A percentile compares a stretch with the other conserved stretches of the same genome.
These are phyloP conservation scores for Claviceps digitariae DNA, from an alignment of 2,329 filamentous ascomycete genomes.

Conservation along the genomic window DNA sequence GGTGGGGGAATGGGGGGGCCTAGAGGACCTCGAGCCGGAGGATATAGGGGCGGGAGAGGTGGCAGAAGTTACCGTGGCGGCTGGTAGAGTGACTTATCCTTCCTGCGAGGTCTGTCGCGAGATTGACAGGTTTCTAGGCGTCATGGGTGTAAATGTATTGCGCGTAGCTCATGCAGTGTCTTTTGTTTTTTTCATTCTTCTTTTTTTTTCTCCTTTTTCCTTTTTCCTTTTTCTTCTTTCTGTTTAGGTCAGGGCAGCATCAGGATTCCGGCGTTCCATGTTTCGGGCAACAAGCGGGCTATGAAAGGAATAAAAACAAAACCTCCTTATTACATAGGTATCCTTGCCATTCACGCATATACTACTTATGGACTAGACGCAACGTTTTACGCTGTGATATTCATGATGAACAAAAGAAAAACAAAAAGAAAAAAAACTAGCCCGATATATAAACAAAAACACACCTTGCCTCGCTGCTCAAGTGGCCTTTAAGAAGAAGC, in stretches of 20 bases:
- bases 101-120: not conserved
- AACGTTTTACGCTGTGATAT: not conserved
- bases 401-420: not conserved
- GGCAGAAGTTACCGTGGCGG: constrained; percentile 36
- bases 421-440: not conserved
- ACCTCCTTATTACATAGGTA: not conserved
- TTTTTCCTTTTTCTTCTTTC: not conserved
- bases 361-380: not conserved
- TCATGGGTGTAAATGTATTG: not conserved
- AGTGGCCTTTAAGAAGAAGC: not conserved
- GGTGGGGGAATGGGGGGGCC: constrained; percentile 26
- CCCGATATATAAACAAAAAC: not conserved
- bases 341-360: not conserved
- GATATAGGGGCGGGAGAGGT: constrained; percentile 37
- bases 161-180: not conserved
- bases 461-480: too few species aligned
- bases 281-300: not conserved
- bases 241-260: not conserved
- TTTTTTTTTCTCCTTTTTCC: too few species aligned
- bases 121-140: not conserved
- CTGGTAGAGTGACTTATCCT: constrained; percentile 22
- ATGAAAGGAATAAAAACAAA: not conserved
- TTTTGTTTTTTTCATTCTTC: not conserved
- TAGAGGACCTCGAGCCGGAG: constrained; percentile 39
- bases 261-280: not conserved